Percentiles rank a stretch among this genome's conserved stretches.
Evolutionary conservation across 202 grass and related monocot genomes (phyloP).

Genomic region (Dendrocalamus latiflorus): DNA sequence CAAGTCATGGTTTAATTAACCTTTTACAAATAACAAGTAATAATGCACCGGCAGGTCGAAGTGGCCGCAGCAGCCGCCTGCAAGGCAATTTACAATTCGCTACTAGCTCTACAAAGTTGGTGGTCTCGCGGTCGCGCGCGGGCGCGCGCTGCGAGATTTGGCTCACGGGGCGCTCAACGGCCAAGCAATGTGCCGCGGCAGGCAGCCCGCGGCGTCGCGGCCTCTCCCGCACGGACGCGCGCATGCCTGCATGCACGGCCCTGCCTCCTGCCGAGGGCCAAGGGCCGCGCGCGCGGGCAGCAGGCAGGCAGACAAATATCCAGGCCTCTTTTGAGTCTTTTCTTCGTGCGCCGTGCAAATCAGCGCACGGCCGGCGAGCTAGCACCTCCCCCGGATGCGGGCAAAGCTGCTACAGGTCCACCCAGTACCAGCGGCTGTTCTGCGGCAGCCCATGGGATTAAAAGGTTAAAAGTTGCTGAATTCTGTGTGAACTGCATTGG

Average conservation of each 20-base stretch:
- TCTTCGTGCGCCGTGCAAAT: neutral
- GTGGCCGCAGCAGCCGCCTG: neutral
- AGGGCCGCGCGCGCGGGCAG: neutral
- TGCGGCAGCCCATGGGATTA: neutral
- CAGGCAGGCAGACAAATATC: too few species aligned
- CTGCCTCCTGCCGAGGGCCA: neutral
- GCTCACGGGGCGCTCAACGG: slow-evolving; percentile 25
- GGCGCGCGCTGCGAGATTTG: too few species aligned
- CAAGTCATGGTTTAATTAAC: neutral
- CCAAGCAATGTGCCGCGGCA: neutral
- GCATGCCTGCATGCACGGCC: too few species aligned
- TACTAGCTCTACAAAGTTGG: neutral
- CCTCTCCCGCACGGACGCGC: neutral
- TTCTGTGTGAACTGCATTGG: too few species aligned
- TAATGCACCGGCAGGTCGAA: neutral
- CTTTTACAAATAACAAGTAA: neutral
- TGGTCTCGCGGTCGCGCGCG: neutral
- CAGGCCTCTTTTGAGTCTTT: neutral
- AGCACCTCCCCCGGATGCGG: slow-evolving; percentile 37
- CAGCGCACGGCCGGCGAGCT: neutral
- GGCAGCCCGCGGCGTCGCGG: neutral
- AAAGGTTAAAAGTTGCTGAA: too few species aligned
- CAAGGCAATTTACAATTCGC: neutral
- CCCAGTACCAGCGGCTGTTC: neutral
- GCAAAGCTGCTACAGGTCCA: slow-evolving; percentile 27